phyloP scores from a whole-genome alignment of 805 yeast genomes.

The Candida easanensis region DNA sequence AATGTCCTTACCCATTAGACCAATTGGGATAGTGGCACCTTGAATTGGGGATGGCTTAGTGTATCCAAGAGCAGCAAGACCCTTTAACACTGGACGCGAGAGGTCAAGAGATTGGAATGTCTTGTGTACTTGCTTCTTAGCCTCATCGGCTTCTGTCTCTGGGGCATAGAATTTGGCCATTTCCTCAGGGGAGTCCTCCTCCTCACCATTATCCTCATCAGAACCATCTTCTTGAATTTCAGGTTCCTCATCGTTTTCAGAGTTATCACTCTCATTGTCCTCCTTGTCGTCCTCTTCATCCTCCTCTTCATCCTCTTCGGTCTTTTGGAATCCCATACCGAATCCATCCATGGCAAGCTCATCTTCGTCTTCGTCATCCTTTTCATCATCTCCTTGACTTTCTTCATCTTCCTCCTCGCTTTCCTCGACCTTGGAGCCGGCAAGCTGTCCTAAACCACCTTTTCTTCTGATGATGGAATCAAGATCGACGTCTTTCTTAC shows the following conservation, averaged over 20 bases:
- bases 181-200: conserved; percentile 75
- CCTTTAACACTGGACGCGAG: conserved; percentile 88
- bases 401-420: conserved; percentile 40
- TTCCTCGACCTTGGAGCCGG: conserved; percentile 39
- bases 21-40: conserved; percentile 89
- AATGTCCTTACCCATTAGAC: conserved; percentile 88
- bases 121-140: conserved; percentile 50
- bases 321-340: conserved; percentile 35
- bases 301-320: conserved; percentile 25
- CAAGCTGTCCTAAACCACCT: conserved; percentile 67
- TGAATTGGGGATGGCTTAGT: conserved; percentile 93
- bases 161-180: conserved; percentile 75
- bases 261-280: conserved; percentile 32
- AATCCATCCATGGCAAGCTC: conserved; percentile 45
- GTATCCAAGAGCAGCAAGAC: conserved; percentile 77
- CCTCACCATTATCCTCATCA: conserved; percentile 35
- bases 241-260: conserved; percentile 5
- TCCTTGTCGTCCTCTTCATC: conserved; percentile 32
- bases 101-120: conserved; percentile 76
- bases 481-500: conserved; percentile 69
- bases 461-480: conserved; percentile 85
- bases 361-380: conserved; percentile 33
- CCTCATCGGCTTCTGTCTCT: conserved; percentile 49
- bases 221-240: conserved; percentile 29
- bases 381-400: conserved; percentile 40